Evolutionary conservation across 1,139 yeast genomes (phyloP), one percentile per base, ranked within the genome.

Genomic region (Trichomonascaceae sp.): DNA sequence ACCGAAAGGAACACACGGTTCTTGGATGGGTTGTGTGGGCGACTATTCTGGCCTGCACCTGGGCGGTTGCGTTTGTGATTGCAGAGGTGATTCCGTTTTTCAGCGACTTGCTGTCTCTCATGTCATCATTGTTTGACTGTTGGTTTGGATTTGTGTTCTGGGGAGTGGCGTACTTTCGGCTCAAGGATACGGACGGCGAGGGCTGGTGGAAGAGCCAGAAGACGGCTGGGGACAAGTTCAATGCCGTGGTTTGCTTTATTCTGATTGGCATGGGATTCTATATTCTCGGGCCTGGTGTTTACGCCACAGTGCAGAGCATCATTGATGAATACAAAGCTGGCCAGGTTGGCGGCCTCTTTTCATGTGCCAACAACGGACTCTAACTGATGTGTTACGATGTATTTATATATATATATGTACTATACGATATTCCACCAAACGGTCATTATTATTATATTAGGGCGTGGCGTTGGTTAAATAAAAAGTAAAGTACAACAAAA

Each of bases 131-230:
- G 34, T 73, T 73, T 46, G 78, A 71, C 50, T 69, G 76, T 48
- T 73, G 76, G 74, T 73, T 73, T 45, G 78, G 78, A 0, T 73
- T 69, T 46, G 68, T 72, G 15, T 73, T 72, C 46, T 73, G 78
- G 78, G 76, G 76, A n/a, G 64, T 69, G 25, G 77, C 78, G 0
- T 72, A 52, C 50, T 62, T 71, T 47, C 64, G 44, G 26, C 39
- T 55, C 36, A 41, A 56, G 13, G 42, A 42, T 18, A 52, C 52
- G 32, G 46, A 43, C 15, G 47, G 46, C 8, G 40, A 45, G 14
- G 56, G 52, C 26, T 50, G 63, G 46, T 54, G 48, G 45, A 40
- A 41, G 14, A 33, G 35, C 6, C 46, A 57, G 30, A 18, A 16
- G 14, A 43, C 48, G 4, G 20, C 32, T 4, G 29, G 43, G 37